phyloP scores from a whole-genome alignment of 805 yeast species.

The Cyberlindnera petersonii region DNA sequence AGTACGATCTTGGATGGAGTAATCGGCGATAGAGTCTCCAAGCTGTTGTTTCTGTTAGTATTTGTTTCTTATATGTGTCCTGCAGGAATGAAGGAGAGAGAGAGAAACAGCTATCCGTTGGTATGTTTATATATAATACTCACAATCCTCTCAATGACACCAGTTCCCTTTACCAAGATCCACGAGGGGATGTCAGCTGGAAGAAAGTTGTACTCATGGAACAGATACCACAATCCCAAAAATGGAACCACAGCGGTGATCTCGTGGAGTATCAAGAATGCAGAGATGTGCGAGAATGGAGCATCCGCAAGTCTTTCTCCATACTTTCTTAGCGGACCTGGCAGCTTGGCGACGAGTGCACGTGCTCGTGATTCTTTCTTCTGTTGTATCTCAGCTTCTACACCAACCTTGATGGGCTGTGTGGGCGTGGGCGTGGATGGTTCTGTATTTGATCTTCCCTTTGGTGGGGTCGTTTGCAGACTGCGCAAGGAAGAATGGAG shows the following conservation, averaged over 20 bases:
- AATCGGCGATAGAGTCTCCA: slow-evolving; percentile 28
- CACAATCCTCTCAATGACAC: slow-evolving; percentile 51
- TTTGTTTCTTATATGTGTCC: slow-evolving; percentile 9
- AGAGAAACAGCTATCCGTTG: neutral
- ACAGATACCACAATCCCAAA: slow-evolving; percentile 60
- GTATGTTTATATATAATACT: no score
- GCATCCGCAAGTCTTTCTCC: slow-evolving; percentile 48
- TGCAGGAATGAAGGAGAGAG: neutral
- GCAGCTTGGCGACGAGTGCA: slow-evolving; percentile 38
- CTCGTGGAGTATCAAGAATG: slow-evolving; percentile 70
- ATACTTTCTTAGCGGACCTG: slow-evolving; percentile 47
- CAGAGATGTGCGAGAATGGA: slow-evolving; percentile 56
- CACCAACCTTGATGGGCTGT: neutral
- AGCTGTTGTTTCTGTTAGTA: slow-evolving; percentile 16
- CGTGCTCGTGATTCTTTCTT: slow-evolving; percentile 6
- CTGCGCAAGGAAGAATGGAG: neutral
- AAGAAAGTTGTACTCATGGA: slow-evolving; percentile 51
- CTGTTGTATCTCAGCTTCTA: neutral
- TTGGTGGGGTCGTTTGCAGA: neutral
- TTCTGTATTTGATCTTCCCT: slow-evolving; percentile 14
- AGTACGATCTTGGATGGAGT: slow-evolving; percentile 47
- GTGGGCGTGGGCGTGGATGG: slow-evolving; percentile 8
- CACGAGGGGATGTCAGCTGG: slow-evolving; percentile 56
- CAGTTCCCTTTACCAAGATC: slow-evolving; percentile 57
- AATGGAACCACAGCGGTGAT: slow-evolving; percentile 71